Conservation (phyloP, 352 stramenopile species). For the Pythium dissotocum region DNA sequence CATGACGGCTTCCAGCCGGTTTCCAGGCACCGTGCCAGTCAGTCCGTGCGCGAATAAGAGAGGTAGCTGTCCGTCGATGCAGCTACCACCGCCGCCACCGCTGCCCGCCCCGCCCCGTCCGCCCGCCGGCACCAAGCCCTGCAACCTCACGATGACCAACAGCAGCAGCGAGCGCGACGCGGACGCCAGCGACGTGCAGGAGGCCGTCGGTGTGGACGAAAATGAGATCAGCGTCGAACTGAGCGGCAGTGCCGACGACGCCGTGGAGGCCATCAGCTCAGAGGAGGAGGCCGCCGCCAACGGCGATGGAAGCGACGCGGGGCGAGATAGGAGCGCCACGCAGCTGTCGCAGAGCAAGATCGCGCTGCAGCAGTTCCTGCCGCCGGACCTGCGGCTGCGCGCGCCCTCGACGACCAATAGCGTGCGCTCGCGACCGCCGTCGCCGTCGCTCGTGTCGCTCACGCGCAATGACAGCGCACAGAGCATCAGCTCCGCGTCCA, state of each 20-base stretch:
- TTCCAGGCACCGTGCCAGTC: constrained; percentile 1
- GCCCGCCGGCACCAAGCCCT: background rate
- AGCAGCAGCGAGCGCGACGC: constrained; percentile 22
- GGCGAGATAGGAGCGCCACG: background rate
- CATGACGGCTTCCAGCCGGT: constrained; percentile 2
- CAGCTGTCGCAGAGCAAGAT: background rate
- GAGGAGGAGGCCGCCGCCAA: constrained; percentile 2
- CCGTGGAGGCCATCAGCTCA: background rate
- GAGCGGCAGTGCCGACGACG: background rate
- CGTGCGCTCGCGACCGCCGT: background rate
- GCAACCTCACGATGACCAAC: constrained; percentile 18
- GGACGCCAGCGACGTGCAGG: background rate
- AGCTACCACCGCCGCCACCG: background rate
- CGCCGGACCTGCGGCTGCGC: constrained; percentile 12
- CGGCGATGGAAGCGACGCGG: background rate
- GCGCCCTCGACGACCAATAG: background rate
- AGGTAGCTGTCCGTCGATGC: background rate
- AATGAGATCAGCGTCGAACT: background rate
- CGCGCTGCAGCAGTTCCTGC: constrained; percentile 12
- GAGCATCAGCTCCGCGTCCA: constrained; percentile 18
- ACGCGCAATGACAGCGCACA: constrained; percentile 21
- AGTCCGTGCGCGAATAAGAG: background rate
- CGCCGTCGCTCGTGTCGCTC: constrained; percentile 6
- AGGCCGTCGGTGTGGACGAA: constrained; percentile 1
- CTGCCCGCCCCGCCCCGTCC: background rate